Evolutionary conservation across 2,329 filamentous ascomycete genomes (phyloP).

Genomic region (Paraconiothyrium brasiliense): DNA sequence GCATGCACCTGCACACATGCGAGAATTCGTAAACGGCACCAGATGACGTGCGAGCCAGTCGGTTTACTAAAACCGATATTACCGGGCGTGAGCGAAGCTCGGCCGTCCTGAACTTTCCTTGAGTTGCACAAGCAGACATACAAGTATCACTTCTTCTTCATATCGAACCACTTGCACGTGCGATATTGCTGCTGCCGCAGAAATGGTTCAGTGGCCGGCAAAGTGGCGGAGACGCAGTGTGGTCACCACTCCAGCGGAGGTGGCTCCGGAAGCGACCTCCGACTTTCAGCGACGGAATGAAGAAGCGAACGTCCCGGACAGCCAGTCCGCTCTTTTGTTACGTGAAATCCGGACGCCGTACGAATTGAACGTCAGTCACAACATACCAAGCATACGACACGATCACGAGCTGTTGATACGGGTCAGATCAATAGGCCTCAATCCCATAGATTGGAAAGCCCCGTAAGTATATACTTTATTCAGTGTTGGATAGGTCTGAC

Average conservation of each 20-base stretch:
- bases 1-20: constrained; percentile 4
- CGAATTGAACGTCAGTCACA: constrained; percentile 55
- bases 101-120: not conserved
- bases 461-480: constrained; percentile 60
- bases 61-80: constrained; percentile 7
- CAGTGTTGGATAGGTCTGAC: not conserved
- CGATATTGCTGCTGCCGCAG: not conserved
- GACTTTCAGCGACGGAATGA: constrained; percentile 23
- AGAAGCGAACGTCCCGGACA: constrained; percentile 21
- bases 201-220: constrained; percentile 21
- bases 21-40: not conserved
- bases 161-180: constrained; percentile 8
- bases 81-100: constrained; percentile 1
- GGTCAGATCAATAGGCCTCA: constrained; percentile 72
- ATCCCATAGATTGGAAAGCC: constrained; percentile 80
- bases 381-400: constrained; percentile 56
- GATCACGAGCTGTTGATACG: constrained; percentile 70
- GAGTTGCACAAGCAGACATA: constrained; percentile 1
- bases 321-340: constrained; percentile 61
- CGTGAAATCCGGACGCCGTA: constrained; percentile 63
- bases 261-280: not conserved
- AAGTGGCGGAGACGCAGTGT: constrained; percentile 27
- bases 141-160: not conserved
- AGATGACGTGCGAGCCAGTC: constrained; percentile 10
- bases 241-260: constrained; percentile 6